Percentiles rank a stretch among this genome's conserved stretches.
Conservation (phyloP, 75 land plant species). For the Isoetes taiwanensis region DNA sequence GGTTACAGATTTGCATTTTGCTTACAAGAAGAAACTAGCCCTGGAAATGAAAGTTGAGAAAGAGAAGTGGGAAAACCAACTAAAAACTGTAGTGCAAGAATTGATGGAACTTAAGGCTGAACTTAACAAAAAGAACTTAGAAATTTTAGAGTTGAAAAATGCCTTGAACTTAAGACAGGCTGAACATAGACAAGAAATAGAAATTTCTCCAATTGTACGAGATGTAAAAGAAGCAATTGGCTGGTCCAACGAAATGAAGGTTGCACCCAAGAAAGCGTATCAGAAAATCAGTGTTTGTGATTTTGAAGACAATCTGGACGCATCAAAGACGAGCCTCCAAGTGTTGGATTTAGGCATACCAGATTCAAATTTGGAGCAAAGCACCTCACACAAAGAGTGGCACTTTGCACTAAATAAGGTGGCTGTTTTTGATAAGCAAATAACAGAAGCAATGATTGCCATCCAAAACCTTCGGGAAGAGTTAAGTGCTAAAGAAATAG, state of each 20-base stretch:
- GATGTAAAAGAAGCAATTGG: no score
- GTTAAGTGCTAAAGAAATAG: conserved; percentile 16
- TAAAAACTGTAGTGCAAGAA: conserved; percentile 16
- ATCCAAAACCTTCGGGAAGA: conserved; percentile 24
- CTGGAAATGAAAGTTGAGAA: conserved; percentile 17
- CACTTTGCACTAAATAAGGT: conserved; percentile 19
- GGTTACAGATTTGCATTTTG: conserved; percentile 18
- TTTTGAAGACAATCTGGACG: no score
- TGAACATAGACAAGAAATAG: no score
- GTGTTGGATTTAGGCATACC: no score
- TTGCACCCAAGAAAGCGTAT: no score
- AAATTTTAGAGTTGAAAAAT: conserved; percentile 6
- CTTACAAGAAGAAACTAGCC: conserved; percentile 16
- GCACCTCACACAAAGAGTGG: no score
- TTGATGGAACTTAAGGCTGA: conserved; percentile 8
- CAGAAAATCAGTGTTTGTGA: no score
- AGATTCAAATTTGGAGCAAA: no score
- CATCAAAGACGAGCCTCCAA: no score
- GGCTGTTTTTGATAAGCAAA: conserved; percentile 18
- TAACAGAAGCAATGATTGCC: conserved; percentile 21
- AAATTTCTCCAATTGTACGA: no score
- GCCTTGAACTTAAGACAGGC: no score
- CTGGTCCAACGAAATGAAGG: no score
- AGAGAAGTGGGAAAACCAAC: conserved; percentile 18
- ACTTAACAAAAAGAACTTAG: conserved; percentile 14